These are phyloP conservation scores for Cercospora sp. DNA, from an alignment of 2,329 filamentous ascomycete genomes.

Conservation along the genomic window DNA sequence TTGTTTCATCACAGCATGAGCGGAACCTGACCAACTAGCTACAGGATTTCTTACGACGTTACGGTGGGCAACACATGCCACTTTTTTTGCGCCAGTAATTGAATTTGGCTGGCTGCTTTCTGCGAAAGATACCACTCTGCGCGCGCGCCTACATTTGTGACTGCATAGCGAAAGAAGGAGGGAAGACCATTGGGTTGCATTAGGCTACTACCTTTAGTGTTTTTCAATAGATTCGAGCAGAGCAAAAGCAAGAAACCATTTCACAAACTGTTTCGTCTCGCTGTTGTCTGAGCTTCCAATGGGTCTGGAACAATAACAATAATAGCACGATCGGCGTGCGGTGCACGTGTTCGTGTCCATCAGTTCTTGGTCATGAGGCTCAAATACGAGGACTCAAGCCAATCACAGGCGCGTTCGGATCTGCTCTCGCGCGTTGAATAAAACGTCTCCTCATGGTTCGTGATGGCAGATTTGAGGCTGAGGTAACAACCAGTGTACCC, in stretches of 20 bases:
- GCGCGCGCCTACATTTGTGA: conserved; percentile 6
- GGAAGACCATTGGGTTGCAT: background rate
- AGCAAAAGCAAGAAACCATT: background rate
- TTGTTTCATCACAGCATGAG: conserved; percentile 8
- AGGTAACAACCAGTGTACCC: background rate
- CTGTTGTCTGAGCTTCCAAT: background rate
- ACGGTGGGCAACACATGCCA: conserved; percentile 17
- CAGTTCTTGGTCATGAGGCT: background rate
- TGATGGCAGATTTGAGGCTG: background rate
- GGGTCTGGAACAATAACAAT: background rate
- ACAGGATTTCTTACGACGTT: conserved; percentile 12
- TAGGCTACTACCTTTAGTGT: conserved; percentile 9
- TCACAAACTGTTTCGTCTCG: background rate
- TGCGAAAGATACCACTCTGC: conserved; percentile 17
- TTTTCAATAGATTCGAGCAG: conserved; percentile 7
- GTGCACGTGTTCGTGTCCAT: background rate
- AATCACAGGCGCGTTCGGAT: background rate
- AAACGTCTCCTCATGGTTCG: background rate
- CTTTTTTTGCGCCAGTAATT: conserved; percentile 8
- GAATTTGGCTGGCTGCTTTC: conserved; percentile 8
- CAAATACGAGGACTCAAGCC: background rate
- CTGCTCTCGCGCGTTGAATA: background rate
- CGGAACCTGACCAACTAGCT: background rate
- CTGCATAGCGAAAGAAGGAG: conserved; percentile 10
- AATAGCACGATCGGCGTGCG: conserved; percentile 1